Evolutionary conservation across 768 basidiomycete genomes (phyloP).

Genomic region (Saitozyma podzolica): DNA sequence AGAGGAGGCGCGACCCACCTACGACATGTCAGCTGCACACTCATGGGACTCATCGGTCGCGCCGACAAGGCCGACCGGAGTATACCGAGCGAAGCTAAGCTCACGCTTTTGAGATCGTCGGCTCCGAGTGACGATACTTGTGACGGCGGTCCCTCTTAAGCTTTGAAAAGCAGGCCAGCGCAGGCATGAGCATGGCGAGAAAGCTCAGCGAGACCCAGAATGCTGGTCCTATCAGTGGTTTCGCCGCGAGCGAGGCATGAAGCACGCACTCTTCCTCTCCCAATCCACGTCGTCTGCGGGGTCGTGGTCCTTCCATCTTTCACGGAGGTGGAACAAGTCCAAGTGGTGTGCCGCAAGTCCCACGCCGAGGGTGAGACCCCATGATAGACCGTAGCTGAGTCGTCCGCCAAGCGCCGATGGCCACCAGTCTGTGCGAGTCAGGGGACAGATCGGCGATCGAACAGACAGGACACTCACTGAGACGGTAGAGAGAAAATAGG

Average conservation of each 20-base stretch:
- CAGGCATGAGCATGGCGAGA: slow-evolving; percentile 52
- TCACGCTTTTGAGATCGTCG: slow-evolving; percentile 51
- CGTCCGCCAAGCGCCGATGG: slow-evolving; percentile 53
- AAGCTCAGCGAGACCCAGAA: slow-evolving; percentile 53
- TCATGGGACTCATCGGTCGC: not conserved
- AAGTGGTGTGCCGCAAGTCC: slow-evolving; percentile 46
- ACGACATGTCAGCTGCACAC: too few species aligned
- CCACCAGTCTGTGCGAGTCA: slow-evolving; percentile 52
- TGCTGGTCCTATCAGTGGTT: slow-evolving; percentile 23
- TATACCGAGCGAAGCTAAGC: slow-evolving; percentile 4
- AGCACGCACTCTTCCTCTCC: slow-evolving; percentile 48
- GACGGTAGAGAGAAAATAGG: slow-evolving; percentile 55
- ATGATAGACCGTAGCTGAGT: slow-evolving; percentile 53
- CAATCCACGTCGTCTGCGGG: slow-evolving; percentile 42
- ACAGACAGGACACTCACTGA: slow-evolving; percentile 29
- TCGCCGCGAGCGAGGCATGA: not conserved
- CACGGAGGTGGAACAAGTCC: slow-evolving; percentile 44
- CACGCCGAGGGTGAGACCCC: slow-evolving; percentile 36
- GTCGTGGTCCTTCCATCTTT: slow-evolving; percentile 32
- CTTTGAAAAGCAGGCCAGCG: slow-evolving; percentile 54
- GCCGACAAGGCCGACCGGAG: not conserved
- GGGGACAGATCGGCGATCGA: not conserved
- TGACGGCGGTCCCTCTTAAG: slow-evolving; percentile 54
- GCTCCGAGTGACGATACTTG: slow-evolving; percentile 51
- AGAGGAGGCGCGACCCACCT: not conserved